A percentile compares a stretch with the other conserved stretches of the same genome.
Evolutionary conservation across 2,329 filamentous ascomycete genomes (phyloP).

Genomic region (Trichoderma breve): DNA sequence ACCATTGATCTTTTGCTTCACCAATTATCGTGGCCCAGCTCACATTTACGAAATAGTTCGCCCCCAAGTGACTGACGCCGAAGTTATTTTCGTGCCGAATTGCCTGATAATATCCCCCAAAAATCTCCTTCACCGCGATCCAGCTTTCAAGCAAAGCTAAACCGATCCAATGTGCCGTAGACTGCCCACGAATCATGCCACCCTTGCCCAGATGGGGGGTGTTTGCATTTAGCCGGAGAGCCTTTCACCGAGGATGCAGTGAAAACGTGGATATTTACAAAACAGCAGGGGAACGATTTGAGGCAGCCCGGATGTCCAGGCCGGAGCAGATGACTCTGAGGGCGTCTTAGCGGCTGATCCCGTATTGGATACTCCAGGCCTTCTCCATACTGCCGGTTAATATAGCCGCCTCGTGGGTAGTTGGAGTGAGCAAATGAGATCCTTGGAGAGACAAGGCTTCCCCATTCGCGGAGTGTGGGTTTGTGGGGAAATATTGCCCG

Average conservation of each 20-base stretch:
- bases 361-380: not conserved
- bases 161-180: not conserved
- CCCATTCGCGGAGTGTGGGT: slow-evolving; percentile 13
- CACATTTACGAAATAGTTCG: not conserved
- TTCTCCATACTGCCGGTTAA: slow-evolving; percentile 14
- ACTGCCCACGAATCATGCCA: slow-evolving; percentile 8
- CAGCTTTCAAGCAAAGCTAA: not conserved
- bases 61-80: not conserved
- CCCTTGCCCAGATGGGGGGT: not conserved
- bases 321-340: slow-evolving; percentile 13
- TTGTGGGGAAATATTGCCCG: slow-evolving; percentile 17
- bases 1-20: not conserved
- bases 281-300: not conserved
- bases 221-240: slow-evolving; percentile 12
- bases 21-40: not conserved
- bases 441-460: slow-evolving; percentile 12
- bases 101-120: not conserved
- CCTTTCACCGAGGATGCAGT: slow-evolving; percentile 8
- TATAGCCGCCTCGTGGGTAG: slow-evolving; percentile 17
- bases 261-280: slow-evolving; percentile 15
- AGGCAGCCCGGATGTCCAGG: not conserved
- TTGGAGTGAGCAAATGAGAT: not conserved
- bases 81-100: not conserved
- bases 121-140: not conserved
- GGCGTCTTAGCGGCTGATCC: slow-evolving; percentile 7